Evolutionary conservation across 345 rosid species (phyloP), one percentile per base, ranked within the genome.

Genomic region (Gossypium stocksii): DNA sequence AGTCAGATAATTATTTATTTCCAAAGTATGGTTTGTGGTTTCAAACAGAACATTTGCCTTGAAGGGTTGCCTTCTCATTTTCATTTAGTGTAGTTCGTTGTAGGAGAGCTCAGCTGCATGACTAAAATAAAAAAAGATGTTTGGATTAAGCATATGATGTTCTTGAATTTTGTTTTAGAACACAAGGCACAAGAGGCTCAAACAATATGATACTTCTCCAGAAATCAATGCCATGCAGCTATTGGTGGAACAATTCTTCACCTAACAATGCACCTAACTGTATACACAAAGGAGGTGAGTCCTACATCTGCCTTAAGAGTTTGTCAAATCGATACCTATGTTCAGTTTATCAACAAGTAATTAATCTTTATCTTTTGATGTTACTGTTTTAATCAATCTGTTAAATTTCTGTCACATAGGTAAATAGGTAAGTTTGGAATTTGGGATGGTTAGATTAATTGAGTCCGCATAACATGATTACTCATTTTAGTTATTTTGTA

Each of bases 141-240:
- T 66, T 45, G 34, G 54, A 13, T 14, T 48, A 23, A 46, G 57
- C 13, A 23, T 67, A 66, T 44, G 27, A 68, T 16, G 16, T 52
- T 27, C 23, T 69, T 46, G 59, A 49, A 17, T 51, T 51, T 51
- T 49, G 19, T 69, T 69, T 44, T 29, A 69, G 72, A 69, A 49
- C 44, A 51, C 72, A 51, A 27, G 59, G 58, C 22, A 51, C 17
- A 69, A 16, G 72, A 69, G 45, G 72, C 59, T 51, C 72, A 27
- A 69, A 27, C 72, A 69, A 27, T 69, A 27, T 5, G 44, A 69
- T 69, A 9, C 72, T 17, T 69, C 56, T 51, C 45, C 43, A 27
- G 59, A 69, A 69, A 69, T 27, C 72, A 27, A 16, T 51, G 59
- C 23, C 52, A 51, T 27, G 59, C 59, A 51, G 59, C 72, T 51